Base-by-base conservation (phyloP, 2,329 filamentous ascomycete species). In the Periconia sp. region DNA sequence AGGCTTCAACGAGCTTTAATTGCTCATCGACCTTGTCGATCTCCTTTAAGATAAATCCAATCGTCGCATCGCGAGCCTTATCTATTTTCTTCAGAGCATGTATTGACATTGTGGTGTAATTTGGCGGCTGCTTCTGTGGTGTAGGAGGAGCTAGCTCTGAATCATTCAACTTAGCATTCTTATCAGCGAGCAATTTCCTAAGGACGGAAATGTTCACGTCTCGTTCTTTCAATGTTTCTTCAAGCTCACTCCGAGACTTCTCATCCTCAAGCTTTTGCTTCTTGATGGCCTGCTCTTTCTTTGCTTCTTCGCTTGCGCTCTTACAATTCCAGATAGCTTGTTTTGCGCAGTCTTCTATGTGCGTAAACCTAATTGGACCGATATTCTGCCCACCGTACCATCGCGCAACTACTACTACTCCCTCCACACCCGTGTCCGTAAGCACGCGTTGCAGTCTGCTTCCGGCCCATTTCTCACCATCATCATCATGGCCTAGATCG, bases 351-450 rank as follows among this genome's bases (percentile, higher is more conserved):
- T 62, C 72, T 53, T 80, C 77, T 19, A 82, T 78, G 46, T 80
- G 78, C 36, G 70, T 72, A 48, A 81, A 82, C 12, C 79, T 59
- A 12, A 78, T 71, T 1, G 77, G 78, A 0, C 79, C 79, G 8
- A 82, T 69, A 54, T 79, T 71, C 3, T 74, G 66, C 1, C 79
- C 79, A 2, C 79, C 78, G 50, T 78, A 81, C 78, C 78, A 81
- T 12, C 79, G 57, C 25, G 77, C 79, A 7, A 82, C 79, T 4
- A 80, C 75, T 16, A 79, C 68, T 2, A 67, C 60, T 16, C 79
- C 79, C 30, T 66, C 63, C 11, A 73, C 71, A 13, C 72, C 60
- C 50, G 72, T 66, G 9, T 73, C 69, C 17, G 69, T 65, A 10
- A 82, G 68, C 16, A 80, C 69, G 41, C 72, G 70, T 54, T 74